Evolutionary conservation across 1,284 basidiomycete genomes (phyloP).

Genomic region (Anthracocystis panici-leucophaei): DNA sequence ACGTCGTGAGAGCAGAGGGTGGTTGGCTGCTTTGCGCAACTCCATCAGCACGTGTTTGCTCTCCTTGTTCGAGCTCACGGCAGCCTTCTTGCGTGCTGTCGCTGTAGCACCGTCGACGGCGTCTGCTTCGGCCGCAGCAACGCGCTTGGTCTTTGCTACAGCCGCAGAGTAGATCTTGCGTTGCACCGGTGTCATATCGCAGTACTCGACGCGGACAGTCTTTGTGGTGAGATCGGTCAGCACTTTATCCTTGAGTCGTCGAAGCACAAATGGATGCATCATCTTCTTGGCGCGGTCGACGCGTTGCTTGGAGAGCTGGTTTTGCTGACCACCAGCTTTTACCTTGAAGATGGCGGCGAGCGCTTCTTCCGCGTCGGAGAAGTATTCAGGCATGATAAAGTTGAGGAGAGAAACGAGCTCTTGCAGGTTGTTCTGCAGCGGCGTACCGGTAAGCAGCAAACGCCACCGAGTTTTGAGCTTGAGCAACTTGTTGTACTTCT

Average conservation of each 20-base stretch:
- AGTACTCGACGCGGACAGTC: slow-evolving; percentile 91
- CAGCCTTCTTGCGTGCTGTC: slow-evolving; percentile 20
- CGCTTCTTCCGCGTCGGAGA: slow-evolving; percentile 80
- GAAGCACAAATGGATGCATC: slow-evolving; percentile 98
- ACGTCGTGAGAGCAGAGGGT: slow-evolving; percentile 93
- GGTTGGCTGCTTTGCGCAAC: slow-evolving; percentile 91
- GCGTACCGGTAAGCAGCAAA: slow-evolving; percentile 93
- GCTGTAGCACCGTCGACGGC: slow-evolving; percentile 14
- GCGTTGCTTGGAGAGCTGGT: slow-evolving; percentile 86
- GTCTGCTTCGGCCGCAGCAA: slow-evolving; percentile 77
- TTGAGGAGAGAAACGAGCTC: slow-evolving; percentile 93
- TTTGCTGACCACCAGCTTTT: slow-evolving; percentile 85
- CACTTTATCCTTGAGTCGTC: slow-evolving; percentile 88
- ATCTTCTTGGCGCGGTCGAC: slow-evolving; percentile 96
- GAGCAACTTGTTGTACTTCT: slow-evolving; percentile 89
- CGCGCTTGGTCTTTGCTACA: slow-evolving; percentile 77
- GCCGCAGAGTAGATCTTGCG: slow-evolving; percentile 86
- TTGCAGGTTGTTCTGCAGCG: slow-evolving; percentile 84
- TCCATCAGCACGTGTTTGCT: slow-evolving; percentile 88
- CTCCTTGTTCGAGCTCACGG: slow-evolving; percentile 32
- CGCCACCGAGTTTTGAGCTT: slow-evolving; percentile 89
- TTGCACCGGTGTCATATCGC: slow-evolving; percentile 89
- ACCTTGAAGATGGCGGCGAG: slow-evolving; percentile 97
- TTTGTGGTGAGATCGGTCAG: slow-evolving; percentile 92
- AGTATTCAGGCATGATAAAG: slow-evolving; percentile 94